Evolutionary conservation across 2,329 filamentous ascomycete genomes (phyloP), one percentile per base, ranked within the genome.

Genomic region (Hirsutella thompsonii): DNA sequence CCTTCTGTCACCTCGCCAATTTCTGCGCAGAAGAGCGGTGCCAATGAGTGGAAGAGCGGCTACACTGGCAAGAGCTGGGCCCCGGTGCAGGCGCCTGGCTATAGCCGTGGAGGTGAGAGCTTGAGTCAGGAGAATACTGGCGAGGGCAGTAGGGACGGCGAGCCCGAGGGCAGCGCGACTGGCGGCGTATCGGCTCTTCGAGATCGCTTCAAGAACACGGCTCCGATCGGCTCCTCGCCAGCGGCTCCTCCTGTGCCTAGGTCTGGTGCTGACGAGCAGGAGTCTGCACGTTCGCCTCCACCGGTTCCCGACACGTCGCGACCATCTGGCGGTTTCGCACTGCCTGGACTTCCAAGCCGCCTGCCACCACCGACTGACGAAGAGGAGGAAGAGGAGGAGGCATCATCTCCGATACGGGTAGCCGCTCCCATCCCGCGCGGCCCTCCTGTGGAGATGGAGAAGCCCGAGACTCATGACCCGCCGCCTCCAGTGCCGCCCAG

Each of bases 11-110:
- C 72, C n/a, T 63, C 76, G 33, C 72, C 79, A 1, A 64, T 87
- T 26, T 58, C 68, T 39, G 69, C 72, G 39, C 87, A 94, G 58
- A 70, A 72, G 55, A 93, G 83, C 54, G 87, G 83, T 46, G 71
- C 70, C 43, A 54, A 85, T 43, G 56, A 86, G 45, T 95, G 89
- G 89, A 88, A 90, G 71, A 94, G 88, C 60, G 83, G 86, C 16
- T 95, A 95, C 58, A 68, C 70, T 38, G 90, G 90, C 46, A 96
- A 94, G 68, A 81, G 77, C 28, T 96, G 90, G 90, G 87, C 78
- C 20, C 67, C 88, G 3, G 87, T 95, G 23, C 78, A 88, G 53
- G 86, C 82, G 10, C 46, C 60, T 20, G 76, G 74, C 9, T 71
- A 75, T 42, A 81, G 81, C 16, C 80, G 79, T 42, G 78, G 77